These are phyloP conservation scores for Fusarium cyanostomum DNA, from an alignment of 2,329 filamentous ascomycete genomes.

Conservation along the genomic window DNA sequence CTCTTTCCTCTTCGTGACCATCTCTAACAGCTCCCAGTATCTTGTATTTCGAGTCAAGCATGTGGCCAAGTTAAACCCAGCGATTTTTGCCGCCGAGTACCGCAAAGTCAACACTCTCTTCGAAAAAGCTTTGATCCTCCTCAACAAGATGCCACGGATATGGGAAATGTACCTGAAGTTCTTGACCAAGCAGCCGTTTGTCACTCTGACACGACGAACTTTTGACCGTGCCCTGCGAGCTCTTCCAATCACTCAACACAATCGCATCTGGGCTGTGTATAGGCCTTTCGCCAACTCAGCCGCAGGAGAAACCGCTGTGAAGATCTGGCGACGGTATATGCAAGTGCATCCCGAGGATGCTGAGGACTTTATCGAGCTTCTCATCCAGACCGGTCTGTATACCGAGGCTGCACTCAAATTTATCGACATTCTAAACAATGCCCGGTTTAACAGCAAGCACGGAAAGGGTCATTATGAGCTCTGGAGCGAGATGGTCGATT, in stretches of 20 bases:
- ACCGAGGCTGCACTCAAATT: slow-evolving; percentile 92
- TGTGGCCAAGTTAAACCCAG: slow-evolving; percentile 82
- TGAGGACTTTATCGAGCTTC: slow-evolving; percentile 92
- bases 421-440: slow-evolving; percentile 90
- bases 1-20: not conserved
- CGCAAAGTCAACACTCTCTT: slow-evolving; percentile 95
- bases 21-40: slow-evolving; percentile 64
- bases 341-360: slow-evolving; percentile 95
- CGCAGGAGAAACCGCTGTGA: slow-evolving; percentile 88
- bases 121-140: slow-evolving; percentile 87
- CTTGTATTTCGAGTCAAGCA: slow-evolving; percentile 85
- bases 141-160: slow-evolving; percentile 98
- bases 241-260: slow-evolving; percentile 92
- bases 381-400: slow-evolving; percentile 83
- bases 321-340: slow-evolving; percentile 95
- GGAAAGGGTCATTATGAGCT: slow-evolving; percentile 95
- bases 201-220: slow-evolving; percentile 84
- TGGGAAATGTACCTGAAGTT: slow-evolving; percentile 98
- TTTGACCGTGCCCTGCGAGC: slow-evolving; percentile 94
- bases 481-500: slow-evolving; percentile 97
- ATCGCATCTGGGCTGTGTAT: slow-evolving; percentile 93
- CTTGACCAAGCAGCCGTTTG: slow-evolving; percentile 87
- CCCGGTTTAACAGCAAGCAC: slow-evolving; percentile 89
- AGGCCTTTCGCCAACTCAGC: slow-evolving; percentile 90
- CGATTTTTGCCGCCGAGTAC: slow-evolving; percentile 81